Base-by-base conservation (phyloP, 371 early-diverging fungal species). In the Mortierella sp. region DNA sequence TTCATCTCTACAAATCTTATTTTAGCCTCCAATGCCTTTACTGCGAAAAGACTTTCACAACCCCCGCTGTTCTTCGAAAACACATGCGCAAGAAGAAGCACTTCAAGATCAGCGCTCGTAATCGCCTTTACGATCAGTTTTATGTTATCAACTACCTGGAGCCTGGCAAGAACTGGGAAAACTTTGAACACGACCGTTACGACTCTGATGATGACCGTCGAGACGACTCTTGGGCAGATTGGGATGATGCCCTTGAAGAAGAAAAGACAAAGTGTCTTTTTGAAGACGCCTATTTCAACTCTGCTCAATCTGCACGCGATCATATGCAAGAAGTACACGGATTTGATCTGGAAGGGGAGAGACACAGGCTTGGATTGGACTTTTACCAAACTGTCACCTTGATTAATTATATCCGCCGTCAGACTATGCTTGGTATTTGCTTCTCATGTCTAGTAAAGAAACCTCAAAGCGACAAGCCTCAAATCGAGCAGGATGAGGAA, bases 1-100 rank as follows among this genome's bases (percentile, higher is more conserved):
- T 19, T 31, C 29, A 53, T n/a, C 13, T 47, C 51, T 28, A 13
- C 37, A 19, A 26, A 60, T 43, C 13, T 9, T 23, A 31, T n/a
- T 29, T 19, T 72, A 93, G 91, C 53, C 87, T 94, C 31, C 93
- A 95, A 72, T 98, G 98, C 70, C 83, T 97, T 32, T 97, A 97
- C 82, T 98, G 98, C 81, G 98, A 98, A 85, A 95, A 95, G 85
- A 91, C 87, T 5, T 98, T 97, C 83, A 96, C 95, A 15, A 91
- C 93, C 29, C 86, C 92, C 8, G 92, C 94, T 0, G 96, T 96
- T 12, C 87, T 98, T 61, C 92, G 98, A 63, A 95, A 96, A 83
- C 98, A 98, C 71, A 97, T 98, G 97, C 93, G 97, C 75, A 98
- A 98, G 87, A 98, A 98, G 93, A 97, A 96, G 88, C 98, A 97